Evolutionary conservation across 139 green algal genomes (phyloP).

Genomic region (Auxenochlorella pyrenoidosa): DNA sequence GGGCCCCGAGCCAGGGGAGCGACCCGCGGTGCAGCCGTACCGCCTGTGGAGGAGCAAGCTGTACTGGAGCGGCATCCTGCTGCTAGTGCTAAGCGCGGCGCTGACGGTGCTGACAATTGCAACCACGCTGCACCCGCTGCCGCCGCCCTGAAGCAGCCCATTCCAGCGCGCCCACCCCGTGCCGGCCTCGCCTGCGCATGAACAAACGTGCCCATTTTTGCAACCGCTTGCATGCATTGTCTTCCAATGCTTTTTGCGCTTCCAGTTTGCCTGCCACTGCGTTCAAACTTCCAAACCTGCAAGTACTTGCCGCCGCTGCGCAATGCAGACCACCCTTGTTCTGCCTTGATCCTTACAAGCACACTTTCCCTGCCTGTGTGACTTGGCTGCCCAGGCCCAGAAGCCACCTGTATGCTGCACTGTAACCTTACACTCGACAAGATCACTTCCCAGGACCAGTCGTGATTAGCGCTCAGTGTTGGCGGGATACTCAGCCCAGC

Average conservation of each 20-base stretch:
- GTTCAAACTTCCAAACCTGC: too few relatives aligned
- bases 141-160: neutral
- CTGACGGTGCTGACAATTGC: neutral
- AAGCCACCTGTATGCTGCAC: too few relatives aligned
- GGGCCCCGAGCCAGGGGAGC: neutral
- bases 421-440: too few relatives aligned
- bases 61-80: conserved; percentile 7
- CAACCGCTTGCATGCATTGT: neutral
- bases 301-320: too few relatives aligned
- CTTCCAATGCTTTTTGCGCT: neutral
- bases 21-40: neutral
- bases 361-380: too few relatives aligned
- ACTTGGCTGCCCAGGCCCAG: too few relatives aligned
- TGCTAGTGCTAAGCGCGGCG: neutral
- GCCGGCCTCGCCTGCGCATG: too few relatives aligned
- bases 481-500: too few relatives aligned
- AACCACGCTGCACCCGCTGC: conserved; percentile 1
- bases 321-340: too few relatives aligned
- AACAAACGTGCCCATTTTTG: neutral
- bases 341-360: neutral
- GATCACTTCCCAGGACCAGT: too few relatives aligned
- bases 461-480: too few relatives aligned
- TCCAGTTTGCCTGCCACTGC: neutral
- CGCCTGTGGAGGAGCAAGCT: neutral
- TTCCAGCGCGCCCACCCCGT: too few relatives aligned